A percentile compares a stretch with the other conserved stretches of the same genome.
Conservation (phyloP, 805 yeast genomes). For the Yueomyces sinensis region DNA sequence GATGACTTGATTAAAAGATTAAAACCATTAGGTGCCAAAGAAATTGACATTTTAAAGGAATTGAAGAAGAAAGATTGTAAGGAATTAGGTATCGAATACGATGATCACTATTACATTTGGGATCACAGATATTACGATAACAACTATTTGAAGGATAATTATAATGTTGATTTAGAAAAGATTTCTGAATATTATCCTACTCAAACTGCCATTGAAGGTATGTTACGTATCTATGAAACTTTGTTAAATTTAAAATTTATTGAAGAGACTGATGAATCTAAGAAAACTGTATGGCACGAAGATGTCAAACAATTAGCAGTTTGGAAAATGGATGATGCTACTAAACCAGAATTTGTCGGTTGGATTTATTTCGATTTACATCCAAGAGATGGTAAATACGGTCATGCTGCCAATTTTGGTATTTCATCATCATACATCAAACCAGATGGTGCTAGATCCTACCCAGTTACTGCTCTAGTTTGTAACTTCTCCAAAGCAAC, state of each 20-base stretch:
- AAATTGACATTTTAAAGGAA: slow-evolving; percentile 32
- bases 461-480: slow-evolving; percentile 67
- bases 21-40: slow-evolving; percentile 44
- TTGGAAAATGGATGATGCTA: slow-evolving; percentile 41
- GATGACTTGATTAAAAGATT: slow-evolving; percentile 47
- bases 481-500: slow-evolving; percentile 77
- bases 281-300: slow-evolving; percentile 52
- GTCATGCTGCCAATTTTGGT: slow-evolving; percentile 80
- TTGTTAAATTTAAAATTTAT: slow-evolving; percentile 58
- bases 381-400: slow-evolving; percentile 78
- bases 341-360: slow-evolving; percentile 52
- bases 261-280: slow-evolving; percentile 28
- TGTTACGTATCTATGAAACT: slow-evolving; percentile 59
- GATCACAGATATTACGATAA: slow-evolving; percentile 60
- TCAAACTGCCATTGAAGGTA: slow-evolving; percentile 48
- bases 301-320: slow-evolving; percentile 68
- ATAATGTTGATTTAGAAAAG: slow-evolving; percentile 56
- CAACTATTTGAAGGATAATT: slow-evolving; percentile 50
- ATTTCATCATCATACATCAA: slow-evolving; percentile 45
- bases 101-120: slow-evolving; percentile 48
- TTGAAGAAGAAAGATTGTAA: slow-evolving; percentile 43
- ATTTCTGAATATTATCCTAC: slow-evolving; percentile 73
- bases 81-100: slow-evolving; percentile 30
- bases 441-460: slow-evolving; percentile 34
- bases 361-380: slow-evolving; percentile 71